Evolutionary conservation across 2,329 filamentous ascomycete species (phyloP).

Genomic region (Nigrospora oryzae): DNA sequence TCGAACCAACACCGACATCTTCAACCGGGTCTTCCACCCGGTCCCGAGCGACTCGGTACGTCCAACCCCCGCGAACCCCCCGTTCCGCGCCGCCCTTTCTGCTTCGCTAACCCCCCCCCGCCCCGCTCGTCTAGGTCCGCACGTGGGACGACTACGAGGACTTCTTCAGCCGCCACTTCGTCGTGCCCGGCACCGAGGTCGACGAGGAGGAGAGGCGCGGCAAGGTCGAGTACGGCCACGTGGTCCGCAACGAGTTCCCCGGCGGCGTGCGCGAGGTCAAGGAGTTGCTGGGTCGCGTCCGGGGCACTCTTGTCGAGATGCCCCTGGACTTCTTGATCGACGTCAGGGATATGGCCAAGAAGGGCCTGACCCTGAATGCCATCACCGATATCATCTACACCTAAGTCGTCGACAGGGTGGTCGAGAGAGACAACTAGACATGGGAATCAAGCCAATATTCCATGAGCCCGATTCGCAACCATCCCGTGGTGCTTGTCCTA

Average conservation of each 20-base stretch:
- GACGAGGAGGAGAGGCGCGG: constrained; percentile 31
- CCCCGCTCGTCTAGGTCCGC: constrained; percentile 56
- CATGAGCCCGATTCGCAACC: no score
- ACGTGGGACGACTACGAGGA: constrained; percentile 68
- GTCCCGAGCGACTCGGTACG: no score
- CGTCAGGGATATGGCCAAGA: constrained; percentile 74
- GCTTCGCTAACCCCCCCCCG: no score
- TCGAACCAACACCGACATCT: constrained; percentile 70
- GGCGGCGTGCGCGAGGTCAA: constrained; percentile 68
- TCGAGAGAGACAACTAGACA: background rate
- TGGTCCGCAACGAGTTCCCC: constrained; percentile 70
- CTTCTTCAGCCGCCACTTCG: constrained; percentile 62
- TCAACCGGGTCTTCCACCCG: constrained; percentile 71
- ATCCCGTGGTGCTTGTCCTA: no score
- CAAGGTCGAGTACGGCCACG: constrained; percentile 74
- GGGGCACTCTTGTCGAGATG: constrained; percentile 79
- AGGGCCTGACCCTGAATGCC: constrained; percentile 64
- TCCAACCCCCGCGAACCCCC: no score
- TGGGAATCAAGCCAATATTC: no score
- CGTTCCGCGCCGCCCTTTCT: no score
- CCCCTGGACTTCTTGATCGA: constrained; percentile 79
- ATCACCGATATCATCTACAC: constrained; percentile 70
- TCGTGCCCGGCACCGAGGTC: constrained; percentile 38
- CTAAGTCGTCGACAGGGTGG: constrained; percentile 11
- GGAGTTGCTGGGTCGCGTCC: constrained; percentile 56